Conservation (phyloP, 2,329 filamentous ascomycete genomes). For the Dothistroma pini region DNA sequence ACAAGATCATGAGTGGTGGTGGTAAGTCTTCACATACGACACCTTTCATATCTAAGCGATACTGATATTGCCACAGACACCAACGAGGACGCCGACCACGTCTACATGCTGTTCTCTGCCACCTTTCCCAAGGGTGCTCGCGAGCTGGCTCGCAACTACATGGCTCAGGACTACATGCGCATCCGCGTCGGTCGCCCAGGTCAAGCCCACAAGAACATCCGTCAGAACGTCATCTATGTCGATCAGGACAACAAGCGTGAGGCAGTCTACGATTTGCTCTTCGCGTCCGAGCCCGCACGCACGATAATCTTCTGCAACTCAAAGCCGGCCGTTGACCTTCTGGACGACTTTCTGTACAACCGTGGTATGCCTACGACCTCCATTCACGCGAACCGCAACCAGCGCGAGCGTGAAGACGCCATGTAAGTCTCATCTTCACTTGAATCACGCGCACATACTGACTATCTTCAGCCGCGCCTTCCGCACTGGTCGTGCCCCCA, state of each 20-base stretch:
- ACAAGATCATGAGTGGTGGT: conserved; percentile 72
- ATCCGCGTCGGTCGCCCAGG: conserved; percentile 86
- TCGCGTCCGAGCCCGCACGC: conserved; percentile 65
- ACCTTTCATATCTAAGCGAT: neutral
- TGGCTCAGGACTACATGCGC: conserved; percentile 69
- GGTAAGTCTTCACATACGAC: conserved; percentile 54
- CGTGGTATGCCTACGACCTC: conserved; percentile 72
- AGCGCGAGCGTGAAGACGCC: conserved; percentile 87
- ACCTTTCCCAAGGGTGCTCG: conserved; percentile 84
- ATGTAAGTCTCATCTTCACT: conserved; percentile 53
- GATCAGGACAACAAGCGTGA: conserved; percentile 65
- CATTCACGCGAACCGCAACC: conserved; percentile 82
- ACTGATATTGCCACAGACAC: conserved; percentile 49
- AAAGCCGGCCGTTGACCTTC: conserved; percentile 70
- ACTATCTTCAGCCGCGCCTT: conserved; percentile 61
- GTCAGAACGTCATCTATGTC: conserved; percentile 67
- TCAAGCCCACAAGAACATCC: conserved; percentile 71
- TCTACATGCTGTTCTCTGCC: conserved; percentile 83
- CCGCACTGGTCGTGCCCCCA: conserved; percentile 67
- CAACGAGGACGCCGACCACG: conserved; percentile 69
- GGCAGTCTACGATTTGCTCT: conserved; percentile 68
- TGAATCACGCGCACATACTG: neutral
- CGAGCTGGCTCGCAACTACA: conserved; percentile 69
- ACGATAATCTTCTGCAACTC: conserved; percentile 89
- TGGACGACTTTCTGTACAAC: conserved; percentile 88